phyloP scores from a whole-genome alignment of 768 basidiomycete species.

The Leucosporidium creatinivorum region DNA sequence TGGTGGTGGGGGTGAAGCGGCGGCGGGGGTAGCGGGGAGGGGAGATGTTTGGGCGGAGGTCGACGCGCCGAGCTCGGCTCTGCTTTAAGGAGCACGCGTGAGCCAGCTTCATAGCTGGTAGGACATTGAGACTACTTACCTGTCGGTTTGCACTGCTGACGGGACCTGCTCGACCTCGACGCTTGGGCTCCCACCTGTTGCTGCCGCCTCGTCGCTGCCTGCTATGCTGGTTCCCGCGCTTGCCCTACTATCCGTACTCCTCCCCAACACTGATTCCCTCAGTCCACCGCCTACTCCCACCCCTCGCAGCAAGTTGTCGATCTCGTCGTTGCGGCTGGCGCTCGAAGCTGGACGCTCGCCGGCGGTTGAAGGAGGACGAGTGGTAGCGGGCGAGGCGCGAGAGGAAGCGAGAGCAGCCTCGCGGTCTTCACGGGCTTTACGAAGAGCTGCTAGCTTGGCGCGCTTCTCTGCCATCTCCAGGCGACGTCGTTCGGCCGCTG shows the following conservation, averaged over 20 bases:
- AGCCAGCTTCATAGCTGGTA: too few relatives aligned
- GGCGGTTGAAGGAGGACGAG: slow-evolving; percentile 11
- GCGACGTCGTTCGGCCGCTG: slow-evolving; percentile 11
- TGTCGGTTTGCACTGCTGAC: neutral
- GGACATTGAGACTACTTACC: neutral
- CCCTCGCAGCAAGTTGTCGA: slow-evolving; percentile 15
- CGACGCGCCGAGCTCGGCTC: too few relatives aligned
- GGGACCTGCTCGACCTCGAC: neutral
- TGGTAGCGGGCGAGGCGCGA: neutral
- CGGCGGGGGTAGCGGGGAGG: neutral
- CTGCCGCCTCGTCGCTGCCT: neutral
- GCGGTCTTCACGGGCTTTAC: slow-evolving; percentile 30
- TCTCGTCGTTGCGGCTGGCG: slow-evolving; percentile 18
- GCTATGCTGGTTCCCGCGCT: neutral
- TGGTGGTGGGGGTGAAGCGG: slow-evolving; percentile 7
- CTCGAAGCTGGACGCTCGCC: neutral
- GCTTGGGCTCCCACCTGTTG: neutral
- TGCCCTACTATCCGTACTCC: neutral
- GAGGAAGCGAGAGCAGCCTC: slow-evolving; percentile 1
- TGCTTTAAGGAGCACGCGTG: too few relatives aligned
- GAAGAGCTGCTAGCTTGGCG: slow-evolving; percentile 72
- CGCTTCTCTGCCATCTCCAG: slow-evolving; percentile 87
- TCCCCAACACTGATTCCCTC: neutral
- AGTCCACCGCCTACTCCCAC: slow-evolving; percentile 7
- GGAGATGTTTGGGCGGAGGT: too few relatives aligned